Percentiles rank a stretch among this genome's conserved stretches.
Evolutionary conservation across 805 yeast species (phyloP).

Genomic region (Barnettozyma vustinii): DNA sequence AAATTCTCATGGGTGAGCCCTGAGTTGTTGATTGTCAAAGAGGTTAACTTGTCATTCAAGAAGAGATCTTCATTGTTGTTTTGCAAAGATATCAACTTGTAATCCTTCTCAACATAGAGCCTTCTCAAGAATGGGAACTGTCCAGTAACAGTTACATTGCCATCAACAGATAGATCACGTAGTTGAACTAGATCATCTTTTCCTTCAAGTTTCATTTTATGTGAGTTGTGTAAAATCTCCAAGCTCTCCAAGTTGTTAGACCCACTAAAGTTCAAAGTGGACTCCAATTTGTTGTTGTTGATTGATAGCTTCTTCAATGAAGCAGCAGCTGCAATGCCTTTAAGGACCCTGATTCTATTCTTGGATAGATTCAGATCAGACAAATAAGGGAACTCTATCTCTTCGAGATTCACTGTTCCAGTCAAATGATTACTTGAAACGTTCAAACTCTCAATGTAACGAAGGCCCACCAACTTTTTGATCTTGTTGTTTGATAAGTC

Average conservation of each 20-base stretch:
- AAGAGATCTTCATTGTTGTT: background rate
- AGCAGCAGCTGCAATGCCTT: background rate
- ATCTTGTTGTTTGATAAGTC: slow-evolving; percentile 31
- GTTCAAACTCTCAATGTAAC: slow-evolving; percentile 29
- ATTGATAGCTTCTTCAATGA: background rate
- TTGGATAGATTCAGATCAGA: slow-evolving; percentile 11
- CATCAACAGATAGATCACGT: slow-evolving; percentile 7
- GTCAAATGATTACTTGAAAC: slow-evolving; percentile 32
- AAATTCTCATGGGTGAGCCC: slow-evolving; percentile 4
- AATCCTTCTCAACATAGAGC: background rate
- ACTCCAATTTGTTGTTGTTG: slow-evolving; percentile 1
- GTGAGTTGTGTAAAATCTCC: slow-evolving; percentile 3
- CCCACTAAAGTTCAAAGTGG: background rate
- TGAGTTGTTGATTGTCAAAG: slow-evolving; percentile 3
- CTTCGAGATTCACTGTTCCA: slow-evolving; percentile 8
- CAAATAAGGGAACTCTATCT: slow-evolving; percentile 13
- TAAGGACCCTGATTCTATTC: slow-evolving; percentile 11
- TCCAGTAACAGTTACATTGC: slow-evolving; percentile 1
- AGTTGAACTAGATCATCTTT: background rate
- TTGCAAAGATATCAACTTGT: background rate
- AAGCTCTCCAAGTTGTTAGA: background rate
- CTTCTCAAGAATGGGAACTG: slow-evolving; percentile 2
- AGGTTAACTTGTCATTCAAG: slow-evolving; percentile 2
- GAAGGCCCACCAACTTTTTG: slow-evolving; percentile 20
- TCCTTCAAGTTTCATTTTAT: background rate